Evolutionary conservation across 106 monocot species (phyloP).

Genomic region (Phalaenopsis equestris): DNA sequence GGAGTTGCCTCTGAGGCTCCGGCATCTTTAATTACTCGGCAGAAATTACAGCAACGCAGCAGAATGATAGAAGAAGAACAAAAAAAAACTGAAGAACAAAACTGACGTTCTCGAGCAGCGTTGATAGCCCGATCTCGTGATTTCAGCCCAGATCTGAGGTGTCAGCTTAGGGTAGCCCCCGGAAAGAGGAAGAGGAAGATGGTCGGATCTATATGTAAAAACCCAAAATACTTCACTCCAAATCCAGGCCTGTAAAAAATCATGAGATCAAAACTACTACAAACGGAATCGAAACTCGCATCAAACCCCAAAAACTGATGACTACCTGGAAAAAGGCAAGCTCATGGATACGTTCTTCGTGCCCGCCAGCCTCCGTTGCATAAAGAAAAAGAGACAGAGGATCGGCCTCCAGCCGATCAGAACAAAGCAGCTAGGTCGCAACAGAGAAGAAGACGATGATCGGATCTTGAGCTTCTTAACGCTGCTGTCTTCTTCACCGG

Average conservation of each 20-base stretch:
- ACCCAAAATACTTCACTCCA: conserved; percentile 41
- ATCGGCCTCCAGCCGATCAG: background rate
- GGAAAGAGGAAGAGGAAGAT: conserved; percentile 19
- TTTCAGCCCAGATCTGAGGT: background rate
- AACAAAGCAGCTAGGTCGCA: background rate
- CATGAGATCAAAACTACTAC: too few relatives aligned
- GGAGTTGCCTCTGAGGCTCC: conserved; percentile 14
- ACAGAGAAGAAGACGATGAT: background rate
- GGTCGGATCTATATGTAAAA: conserved; percentile 24
- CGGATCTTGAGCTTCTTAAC: background rate
- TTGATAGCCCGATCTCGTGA: background rate
- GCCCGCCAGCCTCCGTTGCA: conserved; percentile 6
- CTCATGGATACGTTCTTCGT: conserved; percentile 17
- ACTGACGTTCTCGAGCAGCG: too few relatives aligned
- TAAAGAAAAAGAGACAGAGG: background rate
- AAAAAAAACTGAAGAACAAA: conserved; percentile 2
- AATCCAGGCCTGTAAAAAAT: conserved; percentile 29
- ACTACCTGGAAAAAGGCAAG: conserved; percentile 12
- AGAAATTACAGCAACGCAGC: background rate
- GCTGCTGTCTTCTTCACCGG: background rate
- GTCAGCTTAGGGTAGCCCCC: conserved; percentile 22
- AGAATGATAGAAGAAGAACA: background rate
- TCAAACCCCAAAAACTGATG: background rate
- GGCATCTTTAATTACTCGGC: conserved; percentile 9
- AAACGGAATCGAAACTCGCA: background rate